Evolutionary conservation across 2,329 filamentous ascomycete species (phyloP).

Genomic region (Pseudogymnoascus verrucosus): DNA sequence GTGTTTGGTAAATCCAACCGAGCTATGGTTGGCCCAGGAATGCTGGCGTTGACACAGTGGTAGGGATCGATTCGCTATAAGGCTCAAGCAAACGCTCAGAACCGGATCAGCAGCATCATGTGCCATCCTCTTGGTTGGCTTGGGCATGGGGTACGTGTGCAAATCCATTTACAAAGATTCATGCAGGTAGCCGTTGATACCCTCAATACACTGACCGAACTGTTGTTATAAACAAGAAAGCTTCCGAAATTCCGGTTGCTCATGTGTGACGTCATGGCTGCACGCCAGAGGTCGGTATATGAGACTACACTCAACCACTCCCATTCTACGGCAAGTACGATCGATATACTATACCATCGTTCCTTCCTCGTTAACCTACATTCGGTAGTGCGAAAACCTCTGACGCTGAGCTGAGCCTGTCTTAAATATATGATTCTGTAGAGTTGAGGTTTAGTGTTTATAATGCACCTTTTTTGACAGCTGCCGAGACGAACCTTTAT

Average conservation of each 20-base stretch:
- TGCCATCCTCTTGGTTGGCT: background rate
- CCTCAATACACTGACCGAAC: background rate
- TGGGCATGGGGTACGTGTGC: background rate
- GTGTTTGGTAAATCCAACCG: background rate
- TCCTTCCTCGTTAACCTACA: background rate
- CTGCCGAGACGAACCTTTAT: background rate
- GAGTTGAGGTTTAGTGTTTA: background rate
- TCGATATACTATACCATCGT: background rate
- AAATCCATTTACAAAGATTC: background rate
- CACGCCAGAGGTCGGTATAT: background rate
- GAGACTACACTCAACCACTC: background rate
- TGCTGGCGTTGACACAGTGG: background rate
- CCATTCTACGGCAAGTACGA: background rate
- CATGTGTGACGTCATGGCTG: background rate
- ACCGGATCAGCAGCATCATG: background rate
- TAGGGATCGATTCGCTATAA: background rate
- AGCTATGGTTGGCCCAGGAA: background rate
- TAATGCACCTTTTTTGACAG: background rate
- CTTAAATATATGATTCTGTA: background rate
- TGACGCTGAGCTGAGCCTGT: no score
- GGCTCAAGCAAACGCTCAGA: background rate
- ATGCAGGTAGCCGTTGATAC: background rate
- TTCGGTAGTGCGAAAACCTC: background rate
- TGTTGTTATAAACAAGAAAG: background rate
- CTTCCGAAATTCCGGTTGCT: background rate